These are phyloP conservation scores for Trichoderma pleuroti DNA, from an alignment of 2,329 filamentous ascomycete species.

Conservation along the genomic window DNA sequence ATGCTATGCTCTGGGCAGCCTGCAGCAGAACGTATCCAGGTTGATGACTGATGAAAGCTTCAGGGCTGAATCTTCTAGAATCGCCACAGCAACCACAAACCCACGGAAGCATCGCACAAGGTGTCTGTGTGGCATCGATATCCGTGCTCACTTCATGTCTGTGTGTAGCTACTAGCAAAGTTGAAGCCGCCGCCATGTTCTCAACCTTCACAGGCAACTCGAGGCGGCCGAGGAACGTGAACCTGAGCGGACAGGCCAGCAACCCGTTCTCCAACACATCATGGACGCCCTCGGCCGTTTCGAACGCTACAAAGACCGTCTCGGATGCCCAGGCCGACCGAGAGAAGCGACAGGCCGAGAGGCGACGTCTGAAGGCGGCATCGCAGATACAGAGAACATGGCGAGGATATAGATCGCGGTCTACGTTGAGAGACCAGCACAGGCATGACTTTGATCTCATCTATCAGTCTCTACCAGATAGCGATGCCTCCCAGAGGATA, in stretches of 20 bases:
- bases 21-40: background rate
- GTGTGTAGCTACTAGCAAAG: conserved; percentile 9
- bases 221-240: conserved; percentile 83
- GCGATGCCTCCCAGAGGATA: conserved; percentile 36
- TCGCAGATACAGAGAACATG: conserved; percentile 74
- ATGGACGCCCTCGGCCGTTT: conserved; percentile 54
- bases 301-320: conserved; percentile 71
- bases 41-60: conserved; percentile 18
- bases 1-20: conserved; percentile 18
- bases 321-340: conserved; percentile 86
- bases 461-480: conserved; percentile 41
- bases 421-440: conserved; percentile 52
- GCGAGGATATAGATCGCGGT: conserved; percentile 70
- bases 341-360: conserved; percentile 72
- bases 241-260: conserved; percentile 77
- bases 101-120: background rate
- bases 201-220: conserved; percentile 86
- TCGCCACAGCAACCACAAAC: background rate
- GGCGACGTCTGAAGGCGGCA: conserved; percentile 70
- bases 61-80: conserved; percentile 22
- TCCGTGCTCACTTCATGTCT: background rate
- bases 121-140: background rate
- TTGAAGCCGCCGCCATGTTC: conserved; percentile 61
- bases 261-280: conserved; percentile 73
- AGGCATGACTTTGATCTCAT: conserved; percentile 61